Base-by-base conservation (phyloP, 768 basidiomycete species). In the Phanerodontia chrysosporium region DNA sequence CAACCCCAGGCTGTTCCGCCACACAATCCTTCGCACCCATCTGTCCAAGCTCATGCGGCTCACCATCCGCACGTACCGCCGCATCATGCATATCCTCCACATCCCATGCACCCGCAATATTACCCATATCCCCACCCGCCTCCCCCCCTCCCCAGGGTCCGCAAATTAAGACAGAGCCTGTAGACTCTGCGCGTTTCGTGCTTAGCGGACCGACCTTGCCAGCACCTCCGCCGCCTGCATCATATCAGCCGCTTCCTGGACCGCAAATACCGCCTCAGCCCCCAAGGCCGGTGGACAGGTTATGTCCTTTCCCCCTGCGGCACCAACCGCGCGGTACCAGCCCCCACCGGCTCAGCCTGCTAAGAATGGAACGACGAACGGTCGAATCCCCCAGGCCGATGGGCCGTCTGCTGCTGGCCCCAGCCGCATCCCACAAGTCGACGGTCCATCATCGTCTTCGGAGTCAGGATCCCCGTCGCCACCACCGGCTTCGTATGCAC, bases 401-500 rank as follows among this genome's bases (percentile, higher is more conserved):
- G 51, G 66, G 21, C 12, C 60, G 1, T 16, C 64, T n/a, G 44
- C 60, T 18, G 44, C 60, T 55, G 13, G 35, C 16, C 36, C 49
- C 25, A 44, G 57, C 32, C 68, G 68, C 35, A 91, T 93, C 62
- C 91, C 91, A 0, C 91, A 93, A 66, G 83, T 86, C 7, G 91
- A 93, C 66, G 91, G 91, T 0, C 89, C 91, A 1, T 79, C 83
- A 0, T 78, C 74, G 1, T 88, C 89, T 2, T 49, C 45, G 9
- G 84, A 78, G 45, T 89, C 87, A 0, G 88, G 84, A 24, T 85
- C 86, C 24, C 81, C 88, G 1, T 84, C 89, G 2, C 85, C 89
- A 10, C 83, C 87, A n/a, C 81, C 84, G 73, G 51, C 77, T 75
- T 62, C 67, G 74, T 90, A 85, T 64, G 89, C 86, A 16, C 87